A percentile compares a stretch with the other conserved stretches of the same genome.
These are phyloP conservation scores for Xylogone sp. DNA, from an alignment of 2,329 filamentous ascomycete genomes.

Conservation along the genomic window DNA sequence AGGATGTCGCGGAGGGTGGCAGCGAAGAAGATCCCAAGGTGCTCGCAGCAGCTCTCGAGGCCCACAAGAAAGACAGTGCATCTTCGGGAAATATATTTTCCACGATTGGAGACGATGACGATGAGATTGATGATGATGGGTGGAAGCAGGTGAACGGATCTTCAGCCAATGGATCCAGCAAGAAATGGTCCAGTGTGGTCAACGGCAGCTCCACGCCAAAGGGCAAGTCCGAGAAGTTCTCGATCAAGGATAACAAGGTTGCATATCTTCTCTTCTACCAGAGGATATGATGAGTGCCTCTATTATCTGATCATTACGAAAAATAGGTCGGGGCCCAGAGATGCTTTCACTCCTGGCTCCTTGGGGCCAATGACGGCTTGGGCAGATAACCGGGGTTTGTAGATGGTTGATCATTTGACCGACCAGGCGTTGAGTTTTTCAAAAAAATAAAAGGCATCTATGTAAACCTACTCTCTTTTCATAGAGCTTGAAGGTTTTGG, in stretches of 20 bases:
- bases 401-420: neutral
- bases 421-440: neutral
- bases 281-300: slow-evolving; percentile 25
- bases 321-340: neutral
- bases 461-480: neutral
- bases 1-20: slow-evolving; percentile 85
- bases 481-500: neutral
- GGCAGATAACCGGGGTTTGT: neutral
- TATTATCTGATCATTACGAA: neutral
- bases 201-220: slow-evolving; percentile 62
- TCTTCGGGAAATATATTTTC: slow-evolving; percentile 71
- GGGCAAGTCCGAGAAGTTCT: slow-evolving; percentile 53
- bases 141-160: slow-evolving; percentile 84
- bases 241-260: slow-evolving; percentile 87
- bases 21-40: slow-evolving; percentile 74
- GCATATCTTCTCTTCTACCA: slow-evolving; percentile 97
- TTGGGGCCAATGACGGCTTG: neutral
- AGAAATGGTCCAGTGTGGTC: slow-evolving; percentile 69
- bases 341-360: neutral
- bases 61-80: slow-evolving; percentile 54
- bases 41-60: slow-evolving; percentile 62
- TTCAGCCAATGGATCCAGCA: slow-evolving; percentile 40
- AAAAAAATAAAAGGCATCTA: neutral
- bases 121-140: slow-evolving; percentile 61
- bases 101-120: slow-evolving; percentile 56